Percentiles rank a stretch among this genome's conserved stretches.
Conservation (phyloP, 2,329 filamentous ascomycete species). For the Talaromyces sp. region DNA sequence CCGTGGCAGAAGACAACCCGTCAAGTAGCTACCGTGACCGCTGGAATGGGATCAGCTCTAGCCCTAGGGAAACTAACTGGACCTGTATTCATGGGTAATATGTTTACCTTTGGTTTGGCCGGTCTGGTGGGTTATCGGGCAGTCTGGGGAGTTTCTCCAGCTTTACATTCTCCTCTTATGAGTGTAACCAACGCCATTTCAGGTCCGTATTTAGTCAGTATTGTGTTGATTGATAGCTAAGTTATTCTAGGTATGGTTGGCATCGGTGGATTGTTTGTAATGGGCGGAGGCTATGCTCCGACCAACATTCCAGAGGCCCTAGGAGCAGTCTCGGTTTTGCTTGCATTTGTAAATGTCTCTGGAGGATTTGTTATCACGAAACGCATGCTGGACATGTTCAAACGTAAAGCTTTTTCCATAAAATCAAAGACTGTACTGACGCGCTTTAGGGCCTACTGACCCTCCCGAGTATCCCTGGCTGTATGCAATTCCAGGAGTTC, state of each 20-base stretch:
- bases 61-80: conserved; percentile 76
- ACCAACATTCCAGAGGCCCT: conserved; percentile 74
- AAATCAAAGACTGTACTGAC: neutral
- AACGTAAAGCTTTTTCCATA: conserved; percentile 47
- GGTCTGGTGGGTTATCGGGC: conserved; percentile 83
- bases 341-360: conserved; percentile 84
- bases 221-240: neutral
- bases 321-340: conserved; percentile 72
- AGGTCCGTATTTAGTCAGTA: conserved; percentile 40
- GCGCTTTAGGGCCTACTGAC: conserved; percentile 65
- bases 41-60: conserved; percentile 70
- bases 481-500: conserved; percentile 68
- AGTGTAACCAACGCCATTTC: conserved; percentile 91
- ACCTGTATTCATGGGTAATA: conserved; percentile 82
- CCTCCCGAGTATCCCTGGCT: conserved; percentile 86
- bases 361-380: conserved; percentile 91
- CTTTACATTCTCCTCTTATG: conserved; percentile 85
- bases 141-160: conserved; percentile 80
- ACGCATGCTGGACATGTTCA: conserved; percentile 91
- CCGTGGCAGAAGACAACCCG: conserved; percentile 77
- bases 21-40: conserved; percentile 70
- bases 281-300: conserved; percentile 75
- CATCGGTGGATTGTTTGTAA: conserved; percentile 80
- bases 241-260: conserved; percentile 66
- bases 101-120: conserved; percentile 78